Base-by-base conservation (phyloP, 1,284 basidiomycete species). In the Wallemia mellicola region DNA sequence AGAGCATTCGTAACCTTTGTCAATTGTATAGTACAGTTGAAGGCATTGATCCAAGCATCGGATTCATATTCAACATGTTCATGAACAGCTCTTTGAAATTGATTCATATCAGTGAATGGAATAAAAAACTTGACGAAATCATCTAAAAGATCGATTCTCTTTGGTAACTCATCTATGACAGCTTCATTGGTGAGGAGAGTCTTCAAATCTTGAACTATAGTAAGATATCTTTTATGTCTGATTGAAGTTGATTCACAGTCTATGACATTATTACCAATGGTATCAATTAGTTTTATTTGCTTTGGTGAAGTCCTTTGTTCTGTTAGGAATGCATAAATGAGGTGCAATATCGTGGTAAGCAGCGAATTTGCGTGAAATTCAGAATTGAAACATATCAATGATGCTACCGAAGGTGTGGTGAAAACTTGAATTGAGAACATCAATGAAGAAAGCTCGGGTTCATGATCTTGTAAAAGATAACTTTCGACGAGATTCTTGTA, bases 11-110 rank as follows among this genome's bases (percentile, higher is more conserved):
- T 84, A 48, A 88, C 79, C 54, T 86, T 79, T 1, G 84, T 82
- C 17, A 95, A 72, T 26, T 86, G 88, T 5, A 89, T 77, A 3
- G 86, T 86, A 27, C 91, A 81, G 65, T 88, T 87, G 72, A 94
- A 94, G 9, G 91, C 83, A 65, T 81, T 84, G 62, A 91, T 85
- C 86, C 88, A 94, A 27, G 82, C 80, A 64, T 95, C 91, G 28
- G 83, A 82, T 70, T 95, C 91, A 70, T 86, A 95, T 68, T 94
- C 88, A 64, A 94, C 80, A 65, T 95, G 91, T 61, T 73, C 79
- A 19, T 77, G 76, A 2, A 76, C 78, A 11, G 83, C 85, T n/a
- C 88, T 77, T 64, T 81, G 80, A 68, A 87, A 87, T 0, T 86
- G 81, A 66, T 91, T 88, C 65, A 94, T 77, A 63, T 83, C 85